These are phyloP conservation scores for Symbiotaphrina buchneri DNA, from an alignment of 495 filamentous ascomycete genomes.

Conservation along the genomic window DNA sequence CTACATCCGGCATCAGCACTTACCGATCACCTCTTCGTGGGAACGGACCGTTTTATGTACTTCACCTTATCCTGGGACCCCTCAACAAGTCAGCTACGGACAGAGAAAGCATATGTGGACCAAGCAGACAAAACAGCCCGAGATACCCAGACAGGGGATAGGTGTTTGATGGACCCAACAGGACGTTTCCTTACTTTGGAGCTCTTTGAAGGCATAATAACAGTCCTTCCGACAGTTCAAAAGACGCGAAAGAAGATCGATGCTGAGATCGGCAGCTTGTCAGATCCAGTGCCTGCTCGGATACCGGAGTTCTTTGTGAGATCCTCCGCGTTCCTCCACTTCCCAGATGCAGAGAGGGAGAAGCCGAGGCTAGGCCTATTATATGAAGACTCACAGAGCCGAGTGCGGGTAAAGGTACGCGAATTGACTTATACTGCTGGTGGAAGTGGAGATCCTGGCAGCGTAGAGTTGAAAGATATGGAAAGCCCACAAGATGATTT, in stretches of 20 bases:
- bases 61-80: conserved; percentile 75
- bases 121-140: conserved; percentile 58
- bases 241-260: conserved; percentile 27
- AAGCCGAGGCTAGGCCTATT: conserved; percentile 65
- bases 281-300: conserved; percentile 45
- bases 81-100: conserved; percentile 33
- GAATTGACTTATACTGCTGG: conserved; percentile 26
- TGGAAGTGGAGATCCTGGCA: conserved; percentile 19
- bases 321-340: conserved; percentile 60
- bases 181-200: conserved; percentile 66
- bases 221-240: conserved; percentile 45
- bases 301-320: conserved; percentile 77
- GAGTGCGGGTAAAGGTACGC: conserved; percentile 35
- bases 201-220: conserved; percentile 74
- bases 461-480: conserved; percentile 26
- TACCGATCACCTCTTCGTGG: conserved; percentile 81
- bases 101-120: conserved; percentile 46
- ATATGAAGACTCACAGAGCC: conserved; percentile 47
- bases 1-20: conserved; percentile 47
- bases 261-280: conserved; percentile 29
- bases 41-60: conserved; percentile 72
- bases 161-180: conserved; percentile 64
- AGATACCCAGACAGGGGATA: conserved; percentile 50
- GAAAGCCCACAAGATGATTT: conserved; percentile 31
- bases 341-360: conserved; percentile 24